Percentiles rank a stretch among this genome's conserved stretches.
phyloP scores from a whole-genome alignment of 2,329 filamentous ascomycete species.

The Microcyclosporella mali region DNA sequence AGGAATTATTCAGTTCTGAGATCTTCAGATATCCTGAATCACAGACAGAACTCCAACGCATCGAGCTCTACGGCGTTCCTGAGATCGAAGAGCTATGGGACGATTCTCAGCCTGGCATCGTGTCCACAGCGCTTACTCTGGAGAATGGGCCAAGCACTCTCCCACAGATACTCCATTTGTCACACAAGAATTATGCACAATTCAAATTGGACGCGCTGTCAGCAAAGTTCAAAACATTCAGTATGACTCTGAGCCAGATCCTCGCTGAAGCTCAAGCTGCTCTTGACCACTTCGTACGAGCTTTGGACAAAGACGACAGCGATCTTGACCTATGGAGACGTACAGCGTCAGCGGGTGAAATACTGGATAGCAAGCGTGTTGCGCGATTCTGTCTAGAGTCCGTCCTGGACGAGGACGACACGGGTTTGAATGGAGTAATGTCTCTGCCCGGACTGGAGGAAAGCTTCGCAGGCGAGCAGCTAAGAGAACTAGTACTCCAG shows the following conservation, averaged over 20 bases:
- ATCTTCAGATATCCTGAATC: constrained; percentile 91
- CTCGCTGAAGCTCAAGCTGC: constrained; percentile 37
- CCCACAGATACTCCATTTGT: constrained; percentile 82
- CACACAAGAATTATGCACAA: constrained; percentile 92
- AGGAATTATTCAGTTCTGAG: constrained; percentile 78
- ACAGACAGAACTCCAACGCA: constrained; percentile 72
- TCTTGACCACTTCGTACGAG: constrained; percentile 53
- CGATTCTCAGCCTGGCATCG: constrained; percentile 35
- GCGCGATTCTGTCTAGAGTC: constrained; percentile 58
- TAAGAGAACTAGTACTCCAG: constrained; percentile 44
- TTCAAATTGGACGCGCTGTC: constrained; percentile 65
- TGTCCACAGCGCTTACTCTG: constrained; percentile 42
- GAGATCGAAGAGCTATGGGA: constrained; percentile 35
- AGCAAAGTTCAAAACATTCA: constrained; percentile 21
- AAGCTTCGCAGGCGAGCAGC: constrained; percentile 47
- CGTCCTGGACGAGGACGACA: constrained; percentile 56
- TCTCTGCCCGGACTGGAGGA: constrained; percentile 55
- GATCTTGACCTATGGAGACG: constrained; percentile 60
- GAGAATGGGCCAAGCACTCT: constrained; percentile 75
- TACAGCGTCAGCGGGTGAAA: constrained; percentile 51
- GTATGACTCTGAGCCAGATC: constrained; percentile 26
- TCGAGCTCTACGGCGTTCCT: constrained; percentile 47
- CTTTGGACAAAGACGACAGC: constrained; percentile 58
- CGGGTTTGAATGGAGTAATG: constrained; percentile 47
- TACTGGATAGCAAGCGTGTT: constrained; percentile 53